Conservation (phyloP, 768 basidiomycete species). For the Trametes meyenii region DNA sequence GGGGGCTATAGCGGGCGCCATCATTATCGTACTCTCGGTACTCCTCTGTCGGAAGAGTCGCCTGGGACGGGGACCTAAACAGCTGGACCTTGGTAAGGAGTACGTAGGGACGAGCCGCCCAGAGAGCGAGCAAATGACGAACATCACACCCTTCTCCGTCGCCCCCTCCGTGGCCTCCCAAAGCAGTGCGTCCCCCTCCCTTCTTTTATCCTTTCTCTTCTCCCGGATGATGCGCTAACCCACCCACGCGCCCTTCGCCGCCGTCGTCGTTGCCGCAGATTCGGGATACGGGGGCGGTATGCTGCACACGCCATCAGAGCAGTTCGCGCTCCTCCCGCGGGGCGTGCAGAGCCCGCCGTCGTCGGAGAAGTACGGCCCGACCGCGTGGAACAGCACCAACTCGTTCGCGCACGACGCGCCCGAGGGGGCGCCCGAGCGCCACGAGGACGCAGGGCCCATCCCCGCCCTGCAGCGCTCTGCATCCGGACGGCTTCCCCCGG, state of each 20-base stretch:
- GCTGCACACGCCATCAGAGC: not conserved
- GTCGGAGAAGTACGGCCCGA: not conserved
- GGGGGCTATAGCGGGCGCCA: conserved; percentile 14
- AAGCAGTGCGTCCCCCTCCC: conserved; percentile 7
- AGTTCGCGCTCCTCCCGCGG: conserved; percentile 8
- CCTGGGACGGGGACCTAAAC: conserved; percentile 6
- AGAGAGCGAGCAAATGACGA: not conserved
- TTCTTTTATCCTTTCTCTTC: no score
- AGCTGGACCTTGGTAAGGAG: conserved; percentile 18
- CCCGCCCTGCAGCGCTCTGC: conserved; percentile 12
- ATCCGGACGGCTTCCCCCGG: conserved; percentile 21
- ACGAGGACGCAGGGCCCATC: conserved; percentile 18
- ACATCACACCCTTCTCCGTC: conserved; percentile 16
- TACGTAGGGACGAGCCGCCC: not conserved
- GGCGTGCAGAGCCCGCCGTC: not conserved
- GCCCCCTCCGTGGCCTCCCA: not conserved
- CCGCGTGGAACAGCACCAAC: not conserved
- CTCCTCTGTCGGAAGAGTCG: conserved; percentile 5
- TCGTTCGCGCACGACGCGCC: not conserved
- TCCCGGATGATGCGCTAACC: not conserved
- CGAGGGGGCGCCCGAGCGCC: conserved; percentile 10
- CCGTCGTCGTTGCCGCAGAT: not conserved
- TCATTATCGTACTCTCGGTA: conserved; percentile 1
- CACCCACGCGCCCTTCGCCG: no score
- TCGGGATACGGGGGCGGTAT: conserved; percentile 9